Base-by-base conservation (phyloP, 768 basidiomycete genomes). In the Leccinellum rugosiceps region DNA sequence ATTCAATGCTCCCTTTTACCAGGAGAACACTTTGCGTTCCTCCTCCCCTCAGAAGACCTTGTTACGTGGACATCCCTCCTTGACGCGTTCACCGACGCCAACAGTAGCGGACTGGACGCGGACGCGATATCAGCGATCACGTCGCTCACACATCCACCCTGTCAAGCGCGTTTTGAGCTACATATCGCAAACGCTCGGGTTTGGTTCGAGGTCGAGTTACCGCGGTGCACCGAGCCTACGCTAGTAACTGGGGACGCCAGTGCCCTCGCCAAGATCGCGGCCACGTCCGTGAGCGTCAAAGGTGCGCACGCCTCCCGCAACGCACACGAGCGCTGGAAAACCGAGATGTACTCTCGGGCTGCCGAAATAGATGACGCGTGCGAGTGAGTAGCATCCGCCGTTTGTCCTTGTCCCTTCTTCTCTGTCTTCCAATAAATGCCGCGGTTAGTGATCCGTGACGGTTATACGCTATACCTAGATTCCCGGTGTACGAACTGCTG, bases 1-100 rank as follows among this genome's bases (percentile, higher is more conserved):
- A 79, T 91, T 25, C 74, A 72, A 54, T 82, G 78, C 35, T 87
- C 87, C 0, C 77, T 90, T 2, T 75, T 91, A 11, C 84, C 86
- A 0, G 80, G 76, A 6, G 88, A 91, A 74, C 30, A 64, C 3
- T 64, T 86, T 45, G 52, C 67, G 0, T 83, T 86, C 52, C 28
- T 66, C 3, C 61, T 70, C 3, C 41, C 66, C 2, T 57, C 75
- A 3, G 77, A 79, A 6, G 77, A 80, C 47, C 56, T 68, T 21
- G 63, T 66, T 8, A 25, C 43, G 30, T 78, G 77, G 77, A 38
- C 58, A 4, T 57, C 60, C 11, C 57, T 72, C 9, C 60, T 76
- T 5, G 62, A 67, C 25, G 17, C 43, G 19, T 43, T 52, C 9
- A 26, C 53, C 2, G 48, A 63, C 2, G n/a, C 35, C 3, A 45